Base-by-base conservation (phyloP, 805 yeast genomes). In the Monosporozyma unispora region DNA sequence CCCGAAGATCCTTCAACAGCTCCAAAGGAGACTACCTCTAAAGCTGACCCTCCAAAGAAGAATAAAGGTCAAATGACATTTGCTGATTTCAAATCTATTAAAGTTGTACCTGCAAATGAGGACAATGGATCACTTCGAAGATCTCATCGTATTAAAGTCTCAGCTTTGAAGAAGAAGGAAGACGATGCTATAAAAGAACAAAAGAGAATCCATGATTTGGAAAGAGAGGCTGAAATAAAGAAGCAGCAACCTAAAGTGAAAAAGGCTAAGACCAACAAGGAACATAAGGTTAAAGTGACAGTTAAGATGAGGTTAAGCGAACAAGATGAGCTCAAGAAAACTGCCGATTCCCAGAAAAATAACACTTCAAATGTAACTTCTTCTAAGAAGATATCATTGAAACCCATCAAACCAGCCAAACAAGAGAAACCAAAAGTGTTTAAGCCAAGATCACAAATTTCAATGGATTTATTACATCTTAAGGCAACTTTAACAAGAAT, bases 11-110 rank as follows among this genome's bases (percentile, higher is more conserved):
- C 28, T n/a, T 7, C 19, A 11, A 22, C 28, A n/a, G n/a, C 28
- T 10, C 21, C 14, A 27, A 11, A 43, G 18, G n/a, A 31, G 46
- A 39, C 8, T 3, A 22, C 25, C 8, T 11, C 38, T 12, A 19
- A 18, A 12, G 19, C 7, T 8, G 23, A 14, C 19, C 23, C 35
- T 1, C 10, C 11, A 18, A 48, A 48, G 45, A 57, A 54, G 45
- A 52, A 43, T 21, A 46, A 45, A 37, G 61, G 57, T 6, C 68
- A 64, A 48, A 50, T 56, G 55, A 60, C 64, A 0, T 59, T 64
- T 47, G 58, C 55, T 33, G 68, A 64, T 49, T 64, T 61, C 46
- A 57, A 58, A 29, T 53, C 54, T 46, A 55, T 62, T 14, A 56
- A 53, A 42, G 52, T 55, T n/a, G 57, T 59, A 6, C 22, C 42